These are phyloP conservation scores for Ocimum tenuiflorum DNA, from an alignment of 257 asterid species.

Conservation along the genomic window DNA sequence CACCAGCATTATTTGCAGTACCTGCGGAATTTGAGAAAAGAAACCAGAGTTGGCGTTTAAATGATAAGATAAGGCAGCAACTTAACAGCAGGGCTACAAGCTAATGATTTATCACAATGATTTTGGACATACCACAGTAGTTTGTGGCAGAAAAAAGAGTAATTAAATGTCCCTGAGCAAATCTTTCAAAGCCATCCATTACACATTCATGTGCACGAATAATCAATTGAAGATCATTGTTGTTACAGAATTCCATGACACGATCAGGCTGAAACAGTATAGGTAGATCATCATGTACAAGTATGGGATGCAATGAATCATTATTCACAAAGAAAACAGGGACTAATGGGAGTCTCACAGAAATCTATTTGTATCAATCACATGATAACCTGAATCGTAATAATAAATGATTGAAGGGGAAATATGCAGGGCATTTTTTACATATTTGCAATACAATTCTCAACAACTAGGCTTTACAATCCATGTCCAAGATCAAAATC, in stretches of 20 bases:
- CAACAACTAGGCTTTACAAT: no score
- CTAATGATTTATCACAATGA: not conserved
- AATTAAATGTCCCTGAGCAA: constrained; percentile 95
- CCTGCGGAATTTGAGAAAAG: constrained; percentile 34
- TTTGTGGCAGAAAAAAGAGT: constrained; percentile 96
- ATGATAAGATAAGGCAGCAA: not conserved
- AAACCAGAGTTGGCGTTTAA: not conserved
- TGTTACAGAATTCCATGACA: constrained; percentile 22
- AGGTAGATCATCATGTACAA: constrained; percentile 9
- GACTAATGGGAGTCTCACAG: not conserved
- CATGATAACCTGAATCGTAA: not conserved
- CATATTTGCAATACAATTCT: no score
- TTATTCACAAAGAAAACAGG: no score
- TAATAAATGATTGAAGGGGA: not conserved
- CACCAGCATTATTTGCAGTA: constrained; percentile 73
- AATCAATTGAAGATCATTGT: constrained; percentile 28
- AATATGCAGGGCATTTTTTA: not conserved
- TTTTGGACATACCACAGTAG: constrained; percentile 67
- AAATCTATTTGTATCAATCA: not conserved
- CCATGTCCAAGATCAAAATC: no score
- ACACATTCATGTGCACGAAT: constrained; percentile 98
- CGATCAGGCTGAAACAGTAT: constrained; percentile 81
- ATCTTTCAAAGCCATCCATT: constrained; percentile 99
- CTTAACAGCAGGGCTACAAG: not conserved
- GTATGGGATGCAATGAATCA: not conserved